Percentiles rank a stretch among this genome's conserved stretches.
Conservation (phyloP, 2,329 filamentous ascomycete species). For the Sporothrix globosa region DNA sequence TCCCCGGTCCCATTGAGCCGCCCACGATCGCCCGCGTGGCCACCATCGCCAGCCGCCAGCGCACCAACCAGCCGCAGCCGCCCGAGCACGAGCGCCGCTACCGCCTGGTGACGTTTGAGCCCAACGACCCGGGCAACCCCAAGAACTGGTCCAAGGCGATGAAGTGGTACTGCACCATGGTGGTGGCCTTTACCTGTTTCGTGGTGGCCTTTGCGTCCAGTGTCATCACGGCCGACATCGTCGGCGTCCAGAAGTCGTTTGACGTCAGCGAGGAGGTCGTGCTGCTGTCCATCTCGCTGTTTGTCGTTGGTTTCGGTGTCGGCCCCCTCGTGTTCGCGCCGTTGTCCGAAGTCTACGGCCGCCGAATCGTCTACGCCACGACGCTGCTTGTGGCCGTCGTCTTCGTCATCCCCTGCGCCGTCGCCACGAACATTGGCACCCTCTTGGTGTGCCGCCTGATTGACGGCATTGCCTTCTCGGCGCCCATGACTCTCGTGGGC, state of each 20-base stretch:
- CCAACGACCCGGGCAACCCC: constrained; percentile 74
- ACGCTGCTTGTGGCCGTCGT: constrained; percentile 72
- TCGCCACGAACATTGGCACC: constrained; percentile 74
- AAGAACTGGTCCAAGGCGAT: constrained; percentile 80
- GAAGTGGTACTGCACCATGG: constrained; percentile 87
- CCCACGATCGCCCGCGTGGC: constrained; percentile 54
- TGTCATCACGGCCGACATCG: constrained; percentile 77
- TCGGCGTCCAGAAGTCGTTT: constrained; percentile 66
- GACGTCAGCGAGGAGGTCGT: constrained; percentile 71
- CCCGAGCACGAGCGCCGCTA: constrained; percentile 43
- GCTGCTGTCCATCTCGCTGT: constrained; percentile 72
- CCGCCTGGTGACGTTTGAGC: constrained; percentile 66
- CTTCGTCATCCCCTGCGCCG: constrained; percentile 79
- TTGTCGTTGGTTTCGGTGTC: constrained; percentile 80
- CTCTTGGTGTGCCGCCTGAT: constrained; percentile 76
- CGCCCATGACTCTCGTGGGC: constrained; percentile 83
- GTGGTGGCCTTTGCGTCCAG: constrained; percentile 72
- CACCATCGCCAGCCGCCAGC: constrained; percentile 29
- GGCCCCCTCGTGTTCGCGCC: constrained; percentile 82
- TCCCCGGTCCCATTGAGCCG: constrained; percentile 45
- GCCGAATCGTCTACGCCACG: constrained; percentile 69
- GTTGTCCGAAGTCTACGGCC: constrained; percentile 73
- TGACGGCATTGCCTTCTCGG: constrained; percentile 81
- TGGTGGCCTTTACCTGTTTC: constrained; percentile 76
- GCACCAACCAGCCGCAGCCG: constrained; percentile 30